Percentiles rank a stretch among this genome's conserved stretches.
Evolutionary conservation across 345 rosid genomes (phyloP).

Genomic region (Populus tremula): DNA sequence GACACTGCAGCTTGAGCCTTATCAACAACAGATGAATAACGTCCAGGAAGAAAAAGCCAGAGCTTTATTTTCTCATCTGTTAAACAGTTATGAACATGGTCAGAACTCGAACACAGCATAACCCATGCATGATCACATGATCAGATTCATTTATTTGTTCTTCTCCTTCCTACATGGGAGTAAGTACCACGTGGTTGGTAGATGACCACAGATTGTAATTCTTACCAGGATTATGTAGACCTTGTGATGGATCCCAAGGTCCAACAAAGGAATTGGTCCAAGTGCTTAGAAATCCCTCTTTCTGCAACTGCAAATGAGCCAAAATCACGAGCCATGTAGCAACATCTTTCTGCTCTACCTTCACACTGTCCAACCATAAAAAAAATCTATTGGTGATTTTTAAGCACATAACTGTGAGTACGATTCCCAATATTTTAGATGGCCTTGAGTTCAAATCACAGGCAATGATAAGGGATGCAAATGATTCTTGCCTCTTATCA

Average conservation of each 20-base stretch:
- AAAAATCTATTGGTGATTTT: background rate
- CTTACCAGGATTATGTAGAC: conserved; percentile 95
- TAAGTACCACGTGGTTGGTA: background rate
- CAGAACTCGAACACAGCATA: background rate
- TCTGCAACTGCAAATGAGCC: conserved; percentile 81
- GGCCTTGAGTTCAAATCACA: conserved; percentile 12
- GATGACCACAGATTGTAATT: conserved; percentile 5
- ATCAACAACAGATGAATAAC: conserved; percentile 60
- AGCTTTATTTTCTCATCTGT: conserved; percentile 98
- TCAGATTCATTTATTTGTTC: background rate
- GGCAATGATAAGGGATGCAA: background rate
- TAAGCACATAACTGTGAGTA: background rate
- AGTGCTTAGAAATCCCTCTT: conserved; percentile 79
- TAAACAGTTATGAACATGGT: conserved; percentile 9
- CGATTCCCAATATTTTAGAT: conserved; percentile 2
- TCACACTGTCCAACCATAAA: conserved; percentile 42
- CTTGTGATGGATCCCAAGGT: conserved; percentile 99
- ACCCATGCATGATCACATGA: background rate
- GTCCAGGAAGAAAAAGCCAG: conserved; percentile 97
- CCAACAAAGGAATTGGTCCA: conserved; percentile 99
- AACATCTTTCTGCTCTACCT: conserved; percentile 79
- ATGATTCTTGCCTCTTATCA: conserved; percentile 62
- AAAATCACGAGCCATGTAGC: conserved; percentile 81
- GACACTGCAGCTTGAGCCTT: conserved; percentile 77
- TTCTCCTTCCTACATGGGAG: conserved; percentile 1